These are phyloP conservation scores for Tardiomyces blankii DNA, from an alignment of 1,139 yeast genomes.

Conservation along the genomic window DNA sequence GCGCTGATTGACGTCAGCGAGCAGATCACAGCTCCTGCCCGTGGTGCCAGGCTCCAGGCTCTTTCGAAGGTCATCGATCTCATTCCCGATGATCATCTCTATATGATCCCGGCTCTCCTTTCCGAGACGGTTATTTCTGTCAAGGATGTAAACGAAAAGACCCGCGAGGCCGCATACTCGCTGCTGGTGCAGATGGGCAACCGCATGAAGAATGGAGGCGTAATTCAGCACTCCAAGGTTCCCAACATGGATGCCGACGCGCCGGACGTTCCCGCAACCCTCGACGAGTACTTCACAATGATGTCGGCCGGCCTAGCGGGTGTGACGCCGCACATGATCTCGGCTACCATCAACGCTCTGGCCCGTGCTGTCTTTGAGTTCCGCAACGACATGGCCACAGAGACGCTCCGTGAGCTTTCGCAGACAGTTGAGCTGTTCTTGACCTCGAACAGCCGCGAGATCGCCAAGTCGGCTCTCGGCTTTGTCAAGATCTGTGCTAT, in stretches of 20 bases:
- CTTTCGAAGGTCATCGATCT: constrained; percentile 47
- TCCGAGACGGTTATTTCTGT: constrained; percentile 87
- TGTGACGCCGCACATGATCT: constrained; percentile 86
- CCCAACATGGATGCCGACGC: constrained; percentile 55
- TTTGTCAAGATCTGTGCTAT: constrained; percentile 86
- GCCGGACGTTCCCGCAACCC: constrained; percentile 53
- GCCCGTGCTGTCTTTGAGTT: constrained; percentile 84
- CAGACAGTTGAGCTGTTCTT: constrained; percentile 86
- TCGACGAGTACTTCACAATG: constrained; percentile 82
- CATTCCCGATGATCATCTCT: constrained; percentile 51
- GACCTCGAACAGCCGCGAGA: constrained; percentile 84
- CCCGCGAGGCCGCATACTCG: constrained; percentile 72
- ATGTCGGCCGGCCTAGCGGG: constrained; percentile 96
- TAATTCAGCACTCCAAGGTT: constrained; percentile 51
- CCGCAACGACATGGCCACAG: constrained; percentile 46
- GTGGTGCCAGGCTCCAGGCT: constrained; percentile 70
- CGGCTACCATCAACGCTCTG: constrained; percentile 88
- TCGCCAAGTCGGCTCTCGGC: constrained; percentile 89
- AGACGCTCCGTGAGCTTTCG: constrained; percentile 58
- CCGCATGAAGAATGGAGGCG: constrained; percentile 63
- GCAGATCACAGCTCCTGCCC: constrained; percentile 58
- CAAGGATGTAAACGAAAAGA: constrained; percentile 88
- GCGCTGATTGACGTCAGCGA: constrained; percentile 51
- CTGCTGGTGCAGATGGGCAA: constrained; percentile 74
- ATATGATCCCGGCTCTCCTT: constrained; percentile 68